These are phyloP conservation scores for Eragrostis tef DNA, from an alignment of 202 grass and related monocot species.

Conservation along the genomic window DNA sequence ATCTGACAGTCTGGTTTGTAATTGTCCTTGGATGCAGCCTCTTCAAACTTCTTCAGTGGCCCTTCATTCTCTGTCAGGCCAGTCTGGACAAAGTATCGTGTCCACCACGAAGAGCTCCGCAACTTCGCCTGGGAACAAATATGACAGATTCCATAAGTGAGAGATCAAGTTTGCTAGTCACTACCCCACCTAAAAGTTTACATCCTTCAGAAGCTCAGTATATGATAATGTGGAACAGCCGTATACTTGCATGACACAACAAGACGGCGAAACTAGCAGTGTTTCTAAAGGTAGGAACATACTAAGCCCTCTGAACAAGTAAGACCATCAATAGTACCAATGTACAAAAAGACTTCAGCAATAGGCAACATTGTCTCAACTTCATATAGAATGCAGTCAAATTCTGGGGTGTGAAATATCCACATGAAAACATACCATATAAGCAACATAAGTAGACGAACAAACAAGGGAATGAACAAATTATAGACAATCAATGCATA, in stretches of 20 bases:
- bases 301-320: slow-evolving; percentile 14
- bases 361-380: slow-evolving; percentile 4
- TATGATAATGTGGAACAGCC: slow-evolving; percentile 29
- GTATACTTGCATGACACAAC: slow-evolving; percentile 18
- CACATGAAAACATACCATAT: background rate
- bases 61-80: slow-evolving; percentile 90
- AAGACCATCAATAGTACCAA: slow-evolving; percentile 10
- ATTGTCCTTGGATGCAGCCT: slow-evolving; percentile 61
- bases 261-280: slow-evolving; percentile 7
- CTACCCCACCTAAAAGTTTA: background rate
- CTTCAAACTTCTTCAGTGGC: slow-evolving; percentile 87
- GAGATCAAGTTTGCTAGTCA: background rate
- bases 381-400: slow-evolving; percentile 10
- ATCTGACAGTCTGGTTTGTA: slow-evolving; percentile 91
- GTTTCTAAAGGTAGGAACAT: background rate
- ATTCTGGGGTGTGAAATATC: slow-evolving; percentile 10
- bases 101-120: slow-evolving; percentile 93
- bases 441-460: background rate
- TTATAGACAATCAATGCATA: background rate
- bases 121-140: slow-evolving; percentile 75
- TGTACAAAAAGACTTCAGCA: slow-evolving; percentile 30
- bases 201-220: background rate
- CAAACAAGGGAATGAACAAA: background rate
- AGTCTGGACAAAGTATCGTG: slow-evolving; percentile 89
- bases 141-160: background rate